Evolutionary conservation across 106 monocot species (phyloP), one percentile per base, ranked within the genome.

Genomic region (Dendrobium huoshanense): DNA sequence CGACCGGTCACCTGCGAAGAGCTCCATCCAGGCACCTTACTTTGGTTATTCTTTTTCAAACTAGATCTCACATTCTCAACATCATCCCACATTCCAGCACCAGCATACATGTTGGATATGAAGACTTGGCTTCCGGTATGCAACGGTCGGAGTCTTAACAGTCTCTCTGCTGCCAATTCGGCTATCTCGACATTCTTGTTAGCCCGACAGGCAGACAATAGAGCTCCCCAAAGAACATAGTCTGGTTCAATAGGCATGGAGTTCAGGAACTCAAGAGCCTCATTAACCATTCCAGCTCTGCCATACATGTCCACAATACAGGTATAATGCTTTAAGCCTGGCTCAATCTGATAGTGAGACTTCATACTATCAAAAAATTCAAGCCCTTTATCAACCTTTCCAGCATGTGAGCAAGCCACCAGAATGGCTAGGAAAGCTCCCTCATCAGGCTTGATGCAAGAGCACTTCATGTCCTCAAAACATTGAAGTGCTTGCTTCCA

Each of bases 201-300:
- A 20, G 78, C 85, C 19, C 77, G 81, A 61, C 88, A 88, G 2
- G 88, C 88, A 54, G 76, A 73, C 22, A 91, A 85, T 10, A 91
- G 80, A 15, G 88, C 86, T 75, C 90, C 87, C 90, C 90, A 91
- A 25, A 91, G 7, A 75, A 88, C 80, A 77, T 73, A 88, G 64
- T 88, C 85, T 0, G 88, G 85, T 15, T 88, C 88, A 19, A 88
- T 54, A 1, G 80, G 85, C 82, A 85, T 88, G 7, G 77, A 61
- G 73, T 88, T 73, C 31, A 88, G 68, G 43, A 85, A 77, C 9
- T 77, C 77, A 11, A 82, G 73, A 29, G 88, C 88, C 67, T 88
- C 88, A 1, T 81, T 41, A 19, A 87, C 55, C 65, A 13, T 77
- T 27, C 83, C 87, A 1, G 83, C 78, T 75, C 87, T 77, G 41